Base-by-base conservation (phyloP, 176 grass and related monocot genomes). In the Cenchrus americanus region DNA sequence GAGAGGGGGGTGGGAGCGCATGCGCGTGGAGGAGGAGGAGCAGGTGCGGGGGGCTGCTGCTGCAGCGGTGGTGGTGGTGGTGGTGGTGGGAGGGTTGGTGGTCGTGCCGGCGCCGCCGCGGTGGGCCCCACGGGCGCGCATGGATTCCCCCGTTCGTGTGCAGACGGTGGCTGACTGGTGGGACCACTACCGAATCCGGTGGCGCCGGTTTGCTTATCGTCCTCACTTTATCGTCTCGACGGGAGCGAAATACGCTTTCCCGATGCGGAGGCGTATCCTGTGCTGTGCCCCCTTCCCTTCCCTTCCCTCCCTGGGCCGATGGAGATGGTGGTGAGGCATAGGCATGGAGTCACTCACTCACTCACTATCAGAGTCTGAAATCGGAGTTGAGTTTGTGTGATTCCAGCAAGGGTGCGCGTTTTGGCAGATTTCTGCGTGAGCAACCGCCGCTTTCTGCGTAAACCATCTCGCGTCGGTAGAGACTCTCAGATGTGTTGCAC, bases 61-160 rank as follows among this genome's bases (percentile, higher is more conserved):
- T 47, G 79, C 6, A n/a, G n/a, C n/a, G n/a, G n/a, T n/a, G n/a
- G n/a, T n/a, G n/a, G n/a, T n/a, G n/a, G n/a, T n/a, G n/a, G n/a
- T n/a, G n/a, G n/a, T n/a, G n/a, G n/a, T n/a, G 42, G 62, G 14
- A 15, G 18, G 57, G 81, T 80, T 62, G 71, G 78, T 82, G 80
- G 59, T 37, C 68, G 37, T 41, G 69, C 66, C 80, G 75, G 37
- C 58, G 75, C 57, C 80, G 81, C 27, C 53, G 73, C 72, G 81
- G 75, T 80, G 82, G 87, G 72, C 71, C 55, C 85, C 78, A 18
- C 64, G 18, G 62, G 0, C 26, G 78, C 63, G 46, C 77, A 66
- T 79, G 15, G 42, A 24, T 49, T n/a, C 66, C 64, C 18, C 64
- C 18, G 34, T 42, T 22, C 69, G 69, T 23, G 69, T 23, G 42